Evolutionary conservation across 179 eudicot genomes (phyloP), one percentile per base, ranked within the genome.

Genomic region (Vitellaria paradoxa): DNA sequence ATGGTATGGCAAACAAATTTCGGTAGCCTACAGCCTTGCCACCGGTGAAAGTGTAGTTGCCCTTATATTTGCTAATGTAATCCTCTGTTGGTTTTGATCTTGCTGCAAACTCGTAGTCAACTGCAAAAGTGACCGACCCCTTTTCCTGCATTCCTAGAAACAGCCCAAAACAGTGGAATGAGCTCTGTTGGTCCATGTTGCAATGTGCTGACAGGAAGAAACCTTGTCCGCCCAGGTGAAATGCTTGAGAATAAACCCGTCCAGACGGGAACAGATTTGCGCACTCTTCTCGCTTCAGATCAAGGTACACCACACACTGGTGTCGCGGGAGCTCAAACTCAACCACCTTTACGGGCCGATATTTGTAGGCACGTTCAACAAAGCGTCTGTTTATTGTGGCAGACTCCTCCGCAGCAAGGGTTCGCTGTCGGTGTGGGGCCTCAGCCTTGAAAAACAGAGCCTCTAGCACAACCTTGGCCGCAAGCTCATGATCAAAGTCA

Each of bases 81-180:
- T 94, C 98, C 70, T 93, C 97, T 0, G 88, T 80, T 18, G 98
- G 98, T 80, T 90, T 94, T 15, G 91, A 87, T 72, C 98, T 81
- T 3, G 97, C 97, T 0, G 97, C 85, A 79, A 94, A 94, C 78
- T 93, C 98, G 10, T 94, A 94, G 80, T 93, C 97, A 10, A 94
- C 98, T 0, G 97, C 88, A 67, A 94, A 90, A 47, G 87, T 77
- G 62, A 93, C 94, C 0, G 97, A 88, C 7, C 98, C 98, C 80
- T 94, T 94, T 64, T 94, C 97, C 77, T 94, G 98, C 98, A 94
- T 94, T 52, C 98, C 98, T 11, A 94, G 80, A 83, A 94, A 94
- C 50, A 94, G 82, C 71, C 98, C 98, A 30, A 94, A 94, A 75
- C 97, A 94, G 65, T 94, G 97, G 78, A 89, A 88, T 9, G 96